Conservation (phyloP, 2,329 filamentous ascomycete genomes). For the Endoconidiophora polonica region DNA sequence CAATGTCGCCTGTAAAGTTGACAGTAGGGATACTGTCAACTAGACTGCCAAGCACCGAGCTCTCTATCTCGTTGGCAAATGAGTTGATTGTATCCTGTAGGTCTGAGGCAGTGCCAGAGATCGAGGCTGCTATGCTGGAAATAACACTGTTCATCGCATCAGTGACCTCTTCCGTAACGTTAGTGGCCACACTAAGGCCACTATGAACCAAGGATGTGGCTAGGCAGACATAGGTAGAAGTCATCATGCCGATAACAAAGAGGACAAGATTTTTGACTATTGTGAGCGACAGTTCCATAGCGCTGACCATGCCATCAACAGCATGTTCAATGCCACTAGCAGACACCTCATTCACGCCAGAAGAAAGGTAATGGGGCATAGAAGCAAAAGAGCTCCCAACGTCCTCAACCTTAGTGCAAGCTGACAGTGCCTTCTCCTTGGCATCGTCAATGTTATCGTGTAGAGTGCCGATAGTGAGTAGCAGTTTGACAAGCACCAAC, state of each 20-base stretch:
- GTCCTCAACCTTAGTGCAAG: conserved; percentile 83
- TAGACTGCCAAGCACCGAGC: conserved; percentile 33
- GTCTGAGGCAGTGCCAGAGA: conserved; percentile 40
- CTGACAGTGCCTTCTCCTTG: conserved; percentile 64
- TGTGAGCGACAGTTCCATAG: conserved; percentile 63
- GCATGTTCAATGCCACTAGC: conserved; percentile 65
- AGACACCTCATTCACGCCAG: conserved; percentile 74
- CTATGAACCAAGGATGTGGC: conserved; percentile 71
- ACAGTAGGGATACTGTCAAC: conserved; percentile 32
- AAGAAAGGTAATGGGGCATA: conserved; percentile 88
- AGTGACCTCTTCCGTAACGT: conserved; percentile 36
- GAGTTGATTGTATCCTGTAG: conserved; percentile 31
- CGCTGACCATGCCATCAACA: conserved; percentile 61
- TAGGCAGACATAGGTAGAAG: conserved; percentile 77
- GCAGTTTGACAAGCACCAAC: conserved; percentile 64
- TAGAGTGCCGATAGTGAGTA: conserved; percentile 59
- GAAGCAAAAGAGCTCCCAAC: conserved; percentile 92
- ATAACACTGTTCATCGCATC: conserved; percentile 33
- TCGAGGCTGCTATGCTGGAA: conserved; percentile 36
- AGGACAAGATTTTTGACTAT: conserved; percentile 76
- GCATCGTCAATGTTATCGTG: conserved; percentile 60
- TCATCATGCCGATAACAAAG: conserved; percentile 85
- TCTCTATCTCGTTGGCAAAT: conserved; percentile 28
- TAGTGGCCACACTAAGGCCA: conserved; percentile 50
- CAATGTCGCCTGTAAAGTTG: conserved; percentile 47